Evolutionary conservation across 441 rosid genomes (phyloP).

Genomic region (Manihot esculenta): DNA sequence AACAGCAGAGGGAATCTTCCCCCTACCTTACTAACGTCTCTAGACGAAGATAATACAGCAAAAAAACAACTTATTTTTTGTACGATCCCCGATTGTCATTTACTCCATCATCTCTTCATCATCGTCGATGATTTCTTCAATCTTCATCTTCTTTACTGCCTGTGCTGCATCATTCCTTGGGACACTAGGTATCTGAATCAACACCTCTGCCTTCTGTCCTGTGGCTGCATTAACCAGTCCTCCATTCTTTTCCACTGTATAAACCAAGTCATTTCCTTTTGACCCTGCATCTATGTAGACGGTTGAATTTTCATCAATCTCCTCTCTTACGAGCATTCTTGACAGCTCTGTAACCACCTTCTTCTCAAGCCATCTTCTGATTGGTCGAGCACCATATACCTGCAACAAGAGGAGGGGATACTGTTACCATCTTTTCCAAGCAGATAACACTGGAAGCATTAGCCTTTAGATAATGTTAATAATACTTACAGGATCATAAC

Average conservation of each 20-base stretch:
- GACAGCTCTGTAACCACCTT: slow-evolving; percentile 82
- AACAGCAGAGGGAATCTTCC: too few species aligned
- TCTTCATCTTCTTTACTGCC: slow-evolving; percentile 82
- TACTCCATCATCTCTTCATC: slow-evolving; percentile 58
- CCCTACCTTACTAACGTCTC: too few species aligned
- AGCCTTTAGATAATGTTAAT: too few species aligned
- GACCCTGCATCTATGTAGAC: slow-evolving; percentile 61
- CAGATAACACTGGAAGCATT: accelerated
- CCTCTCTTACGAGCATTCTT: slow-evolving; percentile 69
- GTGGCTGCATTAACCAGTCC: slow-evolving; percentile 70
- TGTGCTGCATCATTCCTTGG: slow-evolving; percentile 55
- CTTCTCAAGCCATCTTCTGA: slow-evolving; percentile 89
- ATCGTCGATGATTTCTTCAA: slow-evolving; percentile 66
- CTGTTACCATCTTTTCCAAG: background rate
- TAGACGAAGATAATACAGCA: too few species aligned
- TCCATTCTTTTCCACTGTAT: slow-evolving; percentile 68
- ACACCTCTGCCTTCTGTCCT: slow-evolving; percentile 64
- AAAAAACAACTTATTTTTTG: too few species aligned
- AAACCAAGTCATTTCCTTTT: slow-evolving; percentile 41
- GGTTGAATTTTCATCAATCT: slow-evolving; percentile 76
- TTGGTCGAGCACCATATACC: slow-evolving; percentile 90
- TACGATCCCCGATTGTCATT: too few species aligned
- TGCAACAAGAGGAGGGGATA: background rate
- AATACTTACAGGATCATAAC: slow-evolving; percentile 76
- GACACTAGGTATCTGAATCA: slow-evolving; percentile 54